Evolutionary conservation across 73 alveolate species (phyloP), one percentile per base, ranked within the genome.

Genomic region (Uronychia setigera): DNA sequence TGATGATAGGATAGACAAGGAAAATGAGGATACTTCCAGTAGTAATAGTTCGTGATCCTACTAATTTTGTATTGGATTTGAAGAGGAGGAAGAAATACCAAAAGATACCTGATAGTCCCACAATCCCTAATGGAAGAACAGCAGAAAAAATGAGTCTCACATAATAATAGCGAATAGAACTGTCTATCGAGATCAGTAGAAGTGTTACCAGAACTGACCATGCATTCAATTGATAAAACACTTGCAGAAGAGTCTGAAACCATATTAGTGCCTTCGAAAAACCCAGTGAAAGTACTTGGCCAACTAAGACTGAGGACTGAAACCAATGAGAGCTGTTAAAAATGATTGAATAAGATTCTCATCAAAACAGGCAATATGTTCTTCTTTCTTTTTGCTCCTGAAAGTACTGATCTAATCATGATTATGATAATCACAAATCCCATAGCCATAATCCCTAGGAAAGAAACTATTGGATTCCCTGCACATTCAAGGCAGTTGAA

Each of bases 271-370:
- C 33, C 35, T 32, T 26, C 77, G 80, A 92, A 92, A 26, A 88
- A 76, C n/a, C 58, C 60, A 25, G 1, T 33, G 26, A 92, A 91
- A 46, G 5, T 28, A 27, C 0, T 19, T 1, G 96, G 94, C 92
- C 96, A 92, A 30, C 76, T 60, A 32, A 88, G 78, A 31, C 88
- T 80, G 60, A 92, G 87, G 11, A 88, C 74, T 0, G 94, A 78
- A 0, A 93, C 80, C 81, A 92, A 33, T 28, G 76, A 26, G n/a
- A 88, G 59, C n/a, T 86, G 81, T 76, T 92, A 85, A 34, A 92
- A 33, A 79, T 92, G 92, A 58, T 92, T 92, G 90, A 88, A 86
- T 0, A 92, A 32, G n/a, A 92, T 92, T 58, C 87, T 92, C 9
- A 74, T 35, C 28, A 79, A 88, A 59, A 92, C 77, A 27, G 96